Conservation (phyloP, 441 rosid genomes). For the Erodium trifolium region DNA sequence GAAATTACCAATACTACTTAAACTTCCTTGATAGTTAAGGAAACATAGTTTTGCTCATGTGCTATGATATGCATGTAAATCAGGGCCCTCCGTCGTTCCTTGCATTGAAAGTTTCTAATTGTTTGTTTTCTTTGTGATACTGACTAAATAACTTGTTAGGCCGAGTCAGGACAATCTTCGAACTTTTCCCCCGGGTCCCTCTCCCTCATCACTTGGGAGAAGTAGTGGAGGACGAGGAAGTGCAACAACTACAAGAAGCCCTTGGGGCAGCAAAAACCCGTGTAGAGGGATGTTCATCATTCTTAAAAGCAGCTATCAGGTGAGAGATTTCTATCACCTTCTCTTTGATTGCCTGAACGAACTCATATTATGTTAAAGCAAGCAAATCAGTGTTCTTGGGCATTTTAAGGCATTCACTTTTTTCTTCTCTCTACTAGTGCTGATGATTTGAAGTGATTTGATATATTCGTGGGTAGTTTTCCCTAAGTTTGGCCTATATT, state of each 20-base stretch:
- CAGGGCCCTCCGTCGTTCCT: neutral
- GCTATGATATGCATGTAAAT: neutral
- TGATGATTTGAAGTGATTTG: neutral
- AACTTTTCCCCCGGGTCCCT: conserved; percentile 67
- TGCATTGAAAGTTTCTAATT: conserved; percentile 7
- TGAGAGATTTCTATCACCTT: conserved; percentile 26
- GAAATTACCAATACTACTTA: neutral
- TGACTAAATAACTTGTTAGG: conserved; percentile 45
- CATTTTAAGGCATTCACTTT: neutral
- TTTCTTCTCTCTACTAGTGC: neutral
- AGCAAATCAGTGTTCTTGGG: neutral
- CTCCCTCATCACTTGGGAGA: conserved; percentile 65
- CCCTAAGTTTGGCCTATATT: neutral
- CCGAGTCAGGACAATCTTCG: conserved; percentile 63
- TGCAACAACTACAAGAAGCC: conserved; percentile 65
- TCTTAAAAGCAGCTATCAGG: conserved; percentile 83
- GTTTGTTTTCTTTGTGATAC: conserved; percentile 10
- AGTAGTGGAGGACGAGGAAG: conserved; percentile 41
- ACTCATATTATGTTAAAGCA: neutral
- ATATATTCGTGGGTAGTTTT: neutral
- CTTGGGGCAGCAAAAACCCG: conserved; percentile 80
- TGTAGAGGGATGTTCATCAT: conserved; percentile 71
- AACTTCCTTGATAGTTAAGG: conserved; percentile 3
- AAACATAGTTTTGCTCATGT: neutral
- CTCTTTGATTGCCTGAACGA: neutral